phyloP scores from a whole-genome alignment of 2,329 filamentous ascomycete species.

The Cladosporium sp. region DNA sequence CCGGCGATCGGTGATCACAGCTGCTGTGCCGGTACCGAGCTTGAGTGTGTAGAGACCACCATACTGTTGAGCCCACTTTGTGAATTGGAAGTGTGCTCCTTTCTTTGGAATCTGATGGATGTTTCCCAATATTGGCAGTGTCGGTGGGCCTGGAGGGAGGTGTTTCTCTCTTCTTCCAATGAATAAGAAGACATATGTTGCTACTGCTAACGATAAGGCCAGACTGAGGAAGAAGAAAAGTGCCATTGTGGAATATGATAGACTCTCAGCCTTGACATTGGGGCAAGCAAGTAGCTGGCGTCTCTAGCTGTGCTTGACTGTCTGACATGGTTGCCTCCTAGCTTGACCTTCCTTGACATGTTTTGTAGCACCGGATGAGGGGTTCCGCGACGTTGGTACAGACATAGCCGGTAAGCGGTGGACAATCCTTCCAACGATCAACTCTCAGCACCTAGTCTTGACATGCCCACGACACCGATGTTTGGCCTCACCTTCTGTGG shows the following conservation, averaged over 20 bases:
- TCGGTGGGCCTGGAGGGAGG: slow-evolving; percentile 35
- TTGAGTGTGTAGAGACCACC: slow-evolving; percentile 34
- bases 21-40: slow-evolving; percentile 37
- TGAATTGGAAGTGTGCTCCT: slow-evolving; percentile 28
- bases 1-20: slow-evolving; percentile 39
- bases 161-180: slow-evolving; percentile 21
- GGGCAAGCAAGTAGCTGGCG: not conserved
- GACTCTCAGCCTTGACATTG: not conserved
- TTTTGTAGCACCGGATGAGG: not conserved
- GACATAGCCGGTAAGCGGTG: no score
- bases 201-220: not conserved
- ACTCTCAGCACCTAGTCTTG: no score
- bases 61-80: slow-evolving; percentile 26
- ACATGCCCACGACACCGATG: no score
- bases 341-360: not conserved
- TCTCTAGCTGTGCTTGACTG: not conserved
- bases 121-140: slow-evolving; percentile 42
- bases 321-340: not conserved
- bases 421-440: no score
- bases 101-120: slow-evolving; percentile 36
- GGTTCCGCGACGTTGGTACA: not conserved
- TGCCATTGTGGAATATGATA: not conserved
- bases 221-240: not conserved
- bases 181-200: slow-evolving; percentile 15
- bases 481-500: no score